Conservation (phyloP, 2,329 filamentous ascomycete genomes). For the Neophaeococcomyces aloes region DNA sequence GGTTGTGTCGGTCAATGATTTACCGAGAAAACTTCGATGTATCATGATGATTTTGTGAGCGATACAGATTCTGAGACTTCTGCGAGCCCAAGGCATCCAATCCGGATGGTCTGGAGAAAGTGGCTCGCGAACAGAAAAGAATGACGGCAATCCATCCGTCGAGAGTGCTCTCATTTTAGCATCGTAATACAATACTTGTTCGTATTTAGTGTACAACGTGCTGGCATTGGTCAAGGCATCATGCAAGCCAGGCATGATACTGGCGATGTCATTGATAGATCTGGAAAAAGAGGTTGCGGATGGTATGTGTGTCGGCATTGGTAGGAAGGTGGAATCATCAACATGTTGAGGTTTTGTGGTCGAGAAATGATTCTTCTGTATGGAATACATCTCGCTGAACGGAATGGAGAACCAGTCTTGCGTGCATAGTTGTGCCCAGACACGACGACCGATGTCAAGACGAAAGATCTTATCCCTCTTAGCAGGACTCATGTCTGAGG, state of each 20-base stretch:
- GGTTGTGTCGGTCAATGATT: constrained; percentile 33
- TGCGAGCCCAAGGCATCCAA: constrained; percentile 33
- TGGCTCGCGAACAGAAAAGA: constrained; percentile 26
- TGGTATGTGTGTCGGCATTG: constrained; percentile 20
- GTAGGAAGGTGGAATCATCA: constrained; percentile 27
- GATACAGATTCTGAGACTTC: constrained; percentile 29
- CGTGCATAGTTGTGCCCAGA: constrained; percentile 31
- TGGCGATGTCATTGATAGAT: constrained; percentile 31
- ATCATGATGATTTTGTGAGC: constrained; percentile 40
- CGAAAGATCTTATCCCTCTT: constrained; percentile 17
- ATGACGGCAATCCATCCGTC: constrained; percentile 27
- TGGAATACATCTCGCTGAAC: constrained; percentile 30
- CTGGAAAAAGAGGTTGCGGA: constrained; percentile 28
- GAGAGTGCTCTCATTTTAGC: constrained; percentile 28
- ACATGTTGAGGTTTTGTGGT: constrained; percentile 27
- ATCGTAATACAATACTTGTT: constrained; percentile 33
- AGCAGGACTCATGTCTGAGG: constrained; percentile 6
- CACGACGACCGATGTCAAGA: constrained; percentile 30
- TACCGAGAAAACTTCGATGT: constrained; percentile 31
- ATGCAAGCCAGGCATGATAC: constrained; percentile 29
- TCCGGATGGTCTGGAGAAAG: constrained; percentile 30
- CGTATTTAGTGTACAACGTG: constrained; percentile 31
- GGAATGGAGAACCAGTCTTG: constrained; percentile 37
- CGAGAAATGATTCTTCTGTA: constrained; percentile 29
- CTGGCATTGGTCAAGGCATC: constrained; percentile 28